These are phyloP conservation scores for Suillus bovinus DNA, from an alignment of 768 basidiomycete genomes.

Conservation along the genomic window DNA sequence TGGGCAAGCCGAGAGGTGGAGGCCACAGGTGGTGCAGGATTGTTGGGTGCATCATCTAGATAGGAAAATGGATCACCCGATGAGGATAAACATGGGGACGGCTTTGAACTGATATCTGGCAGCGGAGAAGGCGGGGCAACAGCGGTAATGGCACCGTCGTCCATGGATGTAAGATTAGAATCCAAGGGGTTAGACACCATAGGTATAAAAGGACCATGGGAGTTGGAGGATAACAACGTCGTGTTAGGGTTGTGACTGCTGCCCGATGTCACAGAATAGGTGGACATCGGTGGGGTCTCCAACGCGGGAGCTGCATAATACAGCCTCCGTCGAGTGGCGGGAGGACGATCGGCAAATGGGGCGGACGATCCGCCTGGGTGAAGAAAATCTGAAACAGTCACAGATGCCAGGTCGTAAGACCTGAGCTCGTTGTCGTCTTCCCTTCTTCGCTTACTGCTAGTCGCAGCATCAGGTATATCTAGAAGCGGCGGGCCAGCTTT, in stretches of 20 bases:
- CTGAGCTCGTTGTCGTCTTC: slow-evolving; percentile 55
- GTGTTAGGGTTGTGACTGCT: neutral
- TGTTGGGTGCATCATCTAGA: slow-evolving; percentile 41
- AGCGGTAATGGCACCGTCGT: neutral
- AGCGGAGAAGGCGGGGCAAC: slow-evolving; percentile 10
- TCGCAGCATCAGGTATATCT: slow-evolving; percentile 12
- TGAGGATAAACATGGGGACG: slow-evolving; percentile 11
- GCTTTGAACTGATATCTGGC: neutral
- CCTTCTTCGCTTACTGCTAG: slow-evolving; percentile 52
- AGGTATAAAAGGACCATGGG: neutral
- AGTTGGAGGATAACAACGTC: neutral
- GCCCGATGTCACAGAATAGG: neutral
- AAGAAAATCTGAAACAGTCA: slow-evolving; percentile 52
- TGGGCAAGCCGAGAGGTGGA: slow-evolving; percentile 26
- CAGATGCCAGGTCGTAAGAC: slow-evolving; percentile 57
- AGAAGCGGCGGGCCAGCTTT: slow-evolving; percentile 17
- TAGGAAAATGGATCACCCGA: slow-evolving; percentile 63
- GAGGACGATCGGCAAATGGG: slow-evolving; percentile 19
- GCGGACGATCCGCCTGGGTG: slow-evolving; percentile 17
- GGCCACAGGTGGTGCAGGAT: slow-evolving; percentile 23
- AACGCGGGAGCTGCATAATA: slow-evolving; percentile 1
- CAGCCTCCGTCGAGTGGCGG: slow-evolving; percentile 21
- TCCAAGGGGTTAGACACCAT: neutral
- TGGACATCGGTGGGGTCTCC: slow-evolving; percentile 3
- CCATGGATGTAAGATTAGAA: neutral